A percentile compares a stretch with the other conserved stretches of the same genome.
phyloP scores from a whole-genome alignment of 106 monocot genomes.

The Dendrobium huoshanense region DNA sequence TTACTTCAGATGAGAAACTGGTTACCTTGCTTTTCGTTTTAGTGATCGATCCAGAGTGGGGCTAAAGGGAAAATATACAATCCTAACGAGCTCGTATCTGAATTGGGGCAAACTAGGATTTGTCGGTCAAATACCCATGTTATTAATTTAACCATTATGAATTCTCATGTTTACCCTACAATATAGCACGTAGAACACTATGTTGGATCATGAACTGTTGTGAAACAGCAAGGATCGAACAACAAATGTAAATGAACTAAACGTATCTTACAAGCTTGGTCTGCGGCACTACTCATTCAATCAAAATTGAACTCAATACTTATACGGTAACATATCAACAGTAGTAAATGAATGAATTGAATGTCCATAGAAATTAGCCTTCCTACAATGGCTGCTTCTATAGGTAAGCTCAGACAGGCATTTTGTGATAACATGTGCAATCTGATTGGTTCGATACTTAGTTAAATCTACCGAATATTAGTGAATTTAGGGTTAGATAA shows the following conservation, averaged over 20 bases:
- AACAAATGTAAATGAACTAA: neutral
- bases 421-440: too few species aligned
- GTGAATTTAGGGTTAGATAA: too few species aligned
- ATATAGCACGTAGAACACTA: neutral
- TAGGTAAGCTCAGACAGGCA: too few species aligned
- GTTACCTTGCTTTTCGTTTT: neutral
- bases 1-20: neutral
- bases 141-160: neutral
- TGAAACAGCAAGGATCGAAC: neutral
- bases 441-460: too few species aligned
- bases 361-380: neutral
- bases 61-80: neutral
- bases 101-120: neutral
- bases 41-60: neutral
- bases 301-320: neutral
- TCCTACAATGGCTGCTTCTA: too few species aligned
- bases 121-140: neutral
- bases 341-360: neutral
- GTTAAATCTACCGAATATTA: too few species aligned
- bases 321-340: neutral
- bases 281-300: neutral
- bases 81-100: neutral
- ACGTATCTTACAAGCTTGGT: neutral
- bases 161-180: neutral
- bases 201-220: neutral